Evolutionary conservation across 352 stramenopile species (phyloP), one percentile per base, ranked within the genome.

Genomic region (Phytophthora europaea): DNA sequence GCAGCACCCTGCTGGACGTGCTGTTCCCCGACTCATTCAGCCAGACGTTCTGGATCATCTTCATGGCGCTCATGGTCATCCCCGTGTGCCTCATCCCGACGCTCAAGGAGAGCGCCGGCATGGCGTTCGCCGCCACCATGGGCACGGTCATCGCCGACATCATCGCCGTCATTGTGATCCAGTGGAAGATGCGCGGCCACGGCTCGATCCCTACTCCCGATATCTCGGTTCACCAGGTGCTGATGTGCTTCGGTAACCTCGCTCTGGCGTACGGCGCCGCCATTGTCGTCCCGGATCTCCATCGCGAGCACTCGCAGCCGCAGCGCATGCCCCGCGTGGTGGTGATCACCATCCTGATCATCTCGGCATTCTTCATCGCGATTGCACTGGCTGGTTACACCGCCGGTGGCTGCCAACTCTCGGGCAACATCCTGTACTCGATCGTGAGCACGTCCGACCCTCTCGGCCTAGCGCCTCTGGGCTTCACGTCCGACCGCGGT

Each of bases 361-460:
- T 89, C 65, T 88, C 84, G 9, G 36, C 45, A 15, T 75, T 90
- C 51, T 89, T 90, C 65, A 26, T 88, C 23, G 59, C 74, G 18
- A 63, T 91, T 15, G 83, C 80, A 2, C 45, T 76, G 16, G 65
- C 65, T 1, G 82, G 80, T 6, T 87, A 87, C 61, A 84, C 75
- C 1, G 78, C 78, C 3, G 75, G 83, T 38, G 83, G 83, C 12
- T 89, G 83, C 52, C 83, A 90, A 65, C 61, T 90, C 6, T 83
- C 82, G 20, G 79, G 82, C 26, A 90, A 89, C 67, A 71, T 89
- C 36, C 70, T 89, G 61, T 89, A 86, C 73, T 75, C 83, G 28
- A 74, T 80, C 64, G 86, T 90, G 62, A 72, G 64, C 71, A 82
- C 70, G 6, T 53, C 60, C 0, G 50, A 72, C 6, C 66, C 61